Conservation (phyloP, 2,329 filamentous ascomycete genomes). For the Clarireedia monteithiana region DNA sequence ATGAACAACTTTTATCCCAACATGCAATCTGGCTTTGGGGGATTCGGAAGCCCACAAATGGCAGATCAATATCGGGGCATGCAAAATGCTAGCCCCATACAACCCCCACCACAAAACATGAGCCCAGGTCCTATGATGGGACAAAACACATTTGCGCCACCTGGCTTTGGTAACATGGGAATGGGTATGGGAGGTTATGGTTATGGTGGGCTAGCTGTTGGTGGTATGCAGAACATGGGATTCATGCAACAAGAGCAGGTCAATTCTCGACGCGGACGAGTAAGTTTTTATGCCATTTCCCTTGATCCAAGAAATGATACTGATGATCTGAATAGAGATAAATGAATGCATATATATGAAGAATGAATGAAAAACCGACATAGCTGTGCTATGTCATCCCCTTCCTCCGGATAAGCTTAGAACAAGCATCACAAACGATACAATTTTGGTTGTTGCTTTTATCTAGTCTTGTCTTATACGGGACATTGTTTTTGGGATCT, state of each 20-base stretch:
- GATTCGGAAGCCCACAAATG: conserved; percentile 39
- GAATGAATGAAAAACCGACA: too few species aligned
- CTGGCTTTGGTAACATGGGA: conserved; percentile 38
- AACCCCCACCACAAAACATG: conserved; percentile 32
- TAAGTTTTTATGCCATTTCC: conserved; percentile 27
- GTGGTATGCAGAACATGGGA: conserved; percentile 40
- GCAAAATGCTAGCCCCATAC: conserved; percentile 44
- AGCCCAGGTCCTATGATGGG: conserved; percentile 31
- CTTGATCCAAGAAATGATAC: too few species aligned
- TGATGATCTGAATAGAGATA: too few species aligned
- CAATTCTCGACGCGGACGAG: conserved; percentile 50
- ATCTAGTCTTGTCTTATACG: too few species aligned
- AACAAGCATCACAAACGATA: too few species aligned
- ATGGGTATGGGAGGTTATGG: conserved; percentile 40
- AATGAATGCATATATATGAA: too few species aligned
- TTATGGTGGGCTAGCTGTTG: conserved; percentile 36
- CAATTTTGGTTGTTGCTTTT: too few species aligned
- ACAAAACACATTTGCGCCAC: conserved; percentile 39
- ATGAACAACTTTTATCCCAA: conserved; percentile 50
- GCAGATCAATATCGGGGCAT: conserved; percentile 50
- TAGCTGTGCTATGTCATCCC: too few species aligned
- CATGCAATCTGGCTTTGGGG: conserved; percentile 48
- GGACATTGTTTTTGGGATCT: too few species aligned
- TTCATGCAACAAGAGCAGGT: conserved; percentile 49
- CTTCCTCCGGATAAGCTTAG: too few species aligned